These are phyloP conservation scores for Cylindrotheca fusiformis DNA, from an alignment of 108 stramenopile genomes.

Conservation along the genomic window DNA sequence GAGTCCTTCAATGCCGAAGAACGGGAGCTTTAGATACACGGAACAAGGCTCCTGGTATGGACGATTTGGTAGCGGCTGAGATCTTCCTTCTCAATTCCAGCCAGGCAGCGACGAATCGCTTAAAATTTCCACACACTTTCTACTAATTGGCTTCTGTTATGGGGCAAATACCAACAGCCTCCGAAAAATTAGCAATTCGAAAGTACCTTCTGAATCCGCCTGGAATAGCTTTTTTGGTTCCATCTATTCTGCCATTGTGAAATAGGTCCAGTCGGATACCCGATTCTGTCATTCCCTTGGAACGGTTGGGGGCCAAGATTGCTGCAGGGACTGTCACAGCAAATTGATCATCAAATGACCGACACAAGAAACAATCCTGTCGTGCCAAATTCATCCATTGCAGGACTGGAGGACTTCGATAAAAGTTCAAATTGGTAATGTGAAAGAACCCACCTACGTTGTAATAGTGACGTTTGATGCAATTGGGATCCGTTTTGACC, in stretches of 20 bases:
- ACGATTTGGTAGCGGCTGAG: too few relatives aligned
- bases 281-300: conserved; percentile 16
- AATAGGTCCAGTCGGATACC: conserved; percentile 26
- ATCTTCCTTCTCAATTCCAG: too few relatives aligned
- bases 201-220: conserved; percentile 20
- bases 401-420: conserved; percentile 17
- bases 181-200: conserved; percentile 9
- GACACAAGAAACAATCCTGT: conserved; percentile 25
- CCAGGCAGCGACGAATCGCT: too few relatives aligned
- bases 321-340: conserved; percentile 40
- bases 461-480: too few relatives aligned
- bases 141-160: conserved; percentile 1
- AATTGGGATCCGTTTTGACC: too few relatives aligned
- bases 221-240: conserved; percentile 1
- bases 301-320: conserved; percentile 31
- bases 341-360: conserved; percentile 35
- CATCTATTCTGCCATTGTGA: conserved; percentile 36
- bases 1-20: conserved; percentile 46
- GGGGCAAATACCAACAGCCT: conserved; percentile 6
- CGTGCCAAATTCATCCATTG: conserved; percentile 16
- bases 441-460: conserved; percentile 52
- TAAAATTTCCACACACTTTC: too few relatives aligned
- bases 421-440: conserved; percentile 47
- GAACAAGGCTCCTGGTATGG: too few relatives aligned
- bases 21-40: too few relatives aligned